These are phyloP conservation scores for Halenospora varia DNA, from an alignment of 495 filamentous ascomycete genomes.

Conservation along the genomic window DNA sequence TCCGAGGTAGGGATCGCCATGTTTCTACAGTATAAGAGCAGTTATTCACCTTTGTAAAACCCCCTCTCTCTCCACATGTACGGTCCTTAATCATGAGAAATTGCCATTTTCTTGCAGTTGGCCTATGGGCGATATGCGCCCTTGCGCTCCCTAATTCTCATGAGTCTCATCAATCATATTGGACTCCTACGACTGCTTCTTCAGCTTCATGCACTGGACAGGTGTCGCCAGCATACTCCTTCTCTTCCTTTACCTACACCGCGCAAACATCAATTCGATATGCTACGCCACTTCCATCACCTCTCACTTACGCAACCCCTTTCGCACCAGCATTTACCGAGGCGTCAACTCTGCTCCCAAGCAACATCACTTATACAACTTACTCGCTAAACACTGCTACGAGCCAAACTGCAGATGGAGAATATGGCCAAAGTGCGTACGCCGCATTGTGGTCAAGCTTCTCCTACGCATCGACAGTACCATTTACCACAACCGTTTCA, in stretches of 20 bases:
- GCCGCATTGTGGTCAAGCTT: slow-evolving; percentile 1
- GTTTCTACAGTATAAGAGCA: too few relatives aligned
- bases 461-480: not conserved
- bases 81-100: too few relatives aligned
- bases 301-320: not conserved
- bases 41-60: too few relatives aligned
- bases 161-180: too few relatives aligned
- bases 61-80: too few relatives aligned
- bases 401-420: not conserved
- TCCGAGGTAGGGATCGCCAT: too few relatives aligned
- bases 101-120: too few relatives aligned
- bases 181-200: not conserved
- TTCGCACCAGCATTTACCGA: not conserved
- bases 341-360: slow-evolving; percentile 1
- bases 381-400: not conserved
- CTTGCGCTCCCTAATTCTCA: too few relatives aligned
- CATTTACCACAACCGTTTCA: slow-evolving; percentile 14
- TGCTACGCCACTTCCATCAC: not conserved
- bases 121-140: too few relatives aligned
- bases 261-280: not conserved
- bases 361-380: not conserved
- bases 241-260: slow-evolving; percentile 4
- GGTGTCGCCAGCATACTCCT: not conserved
- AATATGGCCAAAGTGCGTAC: slow-evolving; percentile 7
- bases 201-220: not conserved